A percentile compares a stretch with the other conserved stretches of the same genome.
Conservation (phyloP, 495 filamentous ascomycete genomes). For the Chaetomium fimeti region DNA sequence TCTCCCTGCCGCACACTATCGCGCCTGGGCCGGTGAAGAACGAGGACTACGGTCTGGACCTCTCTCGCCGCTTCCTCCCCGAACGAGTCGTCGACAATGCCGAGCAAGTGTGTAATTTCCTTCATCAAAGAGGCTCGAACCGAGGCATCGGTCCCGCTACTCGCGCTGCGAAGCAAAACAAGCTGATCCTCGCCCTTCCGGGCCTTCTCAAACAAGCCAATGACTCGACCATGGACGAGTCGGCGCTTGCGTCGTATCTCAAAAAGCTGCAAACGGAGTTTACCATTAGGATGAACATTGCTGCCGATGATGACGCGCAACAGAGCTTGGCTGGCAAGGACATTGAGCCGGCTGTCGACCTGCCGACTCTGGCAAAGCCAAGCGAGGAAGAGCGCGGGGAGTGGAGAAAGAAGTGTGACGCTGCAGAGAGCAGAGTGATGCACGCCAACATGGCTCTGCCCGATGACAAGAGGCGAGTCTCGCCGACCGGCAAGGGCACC, state of each 20-base stretch:
- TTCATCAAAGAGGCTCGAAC: conserved; percentile 54
- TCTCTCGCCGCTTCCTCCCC: conserved; percentile 76
- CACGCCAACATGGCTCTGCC: conserved; percentile 9
- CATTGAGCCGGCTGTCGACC: too few species aligned
- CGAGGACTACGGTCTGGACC: conserved; percentile 73
- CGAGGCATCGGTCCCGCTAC: conserved; percentile 56
- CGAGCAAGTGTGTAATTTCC: conserved; percentile 56
- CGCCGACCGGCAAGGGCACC: neutral
- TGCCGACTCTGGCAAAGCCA: conserved; percentile 13
- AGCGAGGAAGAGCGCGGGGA: conserved; percentile 14
- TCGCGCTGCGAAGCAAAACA: conserved; percentile 38
- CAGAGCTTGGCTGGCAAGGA: conserved; percentile 4
- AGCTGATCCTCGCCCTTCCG: conserved; percentile 68
- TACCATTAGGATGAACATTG: conserved; percentile 63
- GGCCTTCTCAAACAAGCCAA: conserved; percentile 72
- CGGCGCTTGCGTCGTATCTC: conserved; percentile 62
- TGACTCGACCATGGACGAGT: conserved; percentile 65
- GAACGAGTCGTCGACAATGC: conserved; percentile 64
- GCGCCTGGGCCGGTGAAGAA: conserved; percentile 65
- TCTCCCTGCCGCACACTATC: conserved; percentile 87
- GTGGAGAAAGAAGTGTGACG: conserved; percentile 14
- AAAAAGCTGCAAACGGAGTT: conserved; percentile 74
- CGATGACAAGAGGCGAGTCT: neutral
- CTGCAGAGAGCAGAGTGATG: conserved; percentile 23
- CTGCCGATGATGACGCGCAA: conserved; percentile 42